These are phyloP conservation scores for Ceratocystis ficicola DNA, from an alignment of 2,329 filamentous ascomycete genomes.

Conservation along the genomic window DNA sequence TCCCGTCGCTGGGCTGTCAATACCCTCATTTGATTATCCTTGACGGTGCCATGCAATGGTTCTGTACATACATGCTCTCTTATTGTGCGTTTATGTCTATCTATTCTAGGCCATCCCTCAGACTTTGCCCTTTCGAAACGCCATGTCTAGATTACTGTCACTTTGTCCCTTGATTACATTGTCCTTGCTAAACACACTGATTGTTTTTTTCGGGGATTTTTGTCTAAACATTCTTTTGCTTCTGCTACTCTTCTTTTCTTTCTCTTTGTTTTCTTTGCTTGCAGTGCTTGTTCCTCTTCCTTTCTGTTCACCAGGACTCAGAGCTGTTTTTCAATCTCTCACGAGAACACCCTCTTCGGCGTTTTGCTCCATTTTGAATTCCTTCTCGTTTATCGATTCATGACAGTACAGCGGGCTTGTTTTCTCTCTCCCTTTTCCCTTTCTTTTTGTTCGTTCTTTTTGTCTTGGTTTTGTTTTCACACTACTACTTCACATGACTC, in stretches of 20 bases:
- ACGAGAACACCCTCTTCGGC: background rate
- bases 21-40: background rate
- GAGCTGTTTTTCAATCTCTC: constrained; percentile 8
- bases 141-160: no score
- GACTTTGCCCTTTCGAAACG: no score
- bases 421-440: background rate
- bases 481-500: background rate
- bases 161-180: no score
- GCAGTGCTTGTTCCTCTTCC: background rate
- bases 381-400: constrained; percentile 5
- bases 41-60: no score
- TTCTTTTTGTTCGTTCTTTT: background rate
- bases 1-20: background rate
- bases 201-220: constrained; percentile 7
- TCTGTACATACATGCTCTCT: no score
- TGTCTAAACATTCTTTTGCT: background rate
- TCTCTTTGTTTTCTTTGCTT: background rate
- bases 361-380: constrained; percentile 10
- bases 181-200: no score
- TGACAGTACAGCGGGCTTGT: constrained; percentile 2
- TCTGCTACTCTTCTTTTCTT: background rate
- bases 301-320: background rate
- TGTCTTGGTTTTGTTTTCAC: background rate
- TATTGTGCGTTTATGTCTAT: no score
- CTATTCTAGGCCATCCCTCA: no score